Evolutionary conservation across 352 stramenopile genomes (phyloP).

Genomic region (Pythium aphanidermatum): DNA sequence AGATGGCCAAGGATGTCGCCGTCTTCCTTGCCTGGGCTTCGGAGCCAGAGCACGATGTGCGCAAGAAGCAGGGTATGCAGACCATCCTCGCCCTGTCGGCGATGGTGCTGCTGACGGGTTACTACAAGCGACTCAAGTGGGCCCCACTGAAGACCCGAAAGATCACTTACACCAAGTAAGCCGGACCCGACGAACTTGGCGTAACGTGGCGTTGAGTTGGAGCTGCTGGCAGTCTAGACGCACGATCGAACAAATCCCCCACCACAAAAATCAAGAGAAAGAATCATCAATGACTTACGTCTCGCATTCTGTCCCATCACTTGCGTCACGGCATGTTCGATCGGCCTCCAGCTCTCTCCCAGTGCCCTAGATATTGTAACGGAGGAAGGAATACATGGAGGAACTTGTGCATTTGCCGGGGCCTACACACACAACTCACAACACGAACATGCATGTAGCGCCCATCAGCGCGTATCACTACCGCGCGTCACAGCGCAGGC

Average conservation of each 20-base stretch:
- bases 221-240: constrained; percentile 23
- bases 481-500: not conserved
- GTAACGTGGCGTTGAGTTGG: constrained; percentile 12
- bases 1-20: constrained; percentile 98
- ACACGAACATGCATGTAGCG: too few species aligned
- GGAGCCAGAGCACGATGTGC: constrained; percentile 96
- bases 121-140: constrained; percentile 99
- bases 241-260: constrained; percentile 11
- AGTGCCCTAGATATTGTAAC: too few species aligned
- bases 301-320: not conserved
- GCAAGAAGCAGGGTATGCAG: constrained; percentile 97
- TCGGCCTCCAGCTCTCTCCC: too few species aligned
- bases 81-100: constrained; percentile 90
- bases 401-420: too few species aligned
- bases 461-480: constrained; percentile 2
- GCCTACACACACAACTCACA: too few species aligned
- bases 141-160: constrained; percentile 96
- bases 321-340: not conserved
- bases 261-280: constrained; percentile 19
- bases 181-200: constrained; percentile 2
- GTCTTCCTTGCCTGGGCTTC: constrained; percentile 97
- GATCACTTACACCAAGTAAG: constrained; percentile 97
- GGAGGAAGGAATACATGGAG: too few species aligned
- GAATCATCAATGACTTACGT: not conserved
- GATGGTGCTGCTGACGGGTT: constrained; percentile 91